A percentile compares a stretch with the other conserved stretches of the same genome.
Evolutionary conservation across 176 grass and related monocot genomes (phyloP).

Genomic region (Oryza punctata): DNA sequence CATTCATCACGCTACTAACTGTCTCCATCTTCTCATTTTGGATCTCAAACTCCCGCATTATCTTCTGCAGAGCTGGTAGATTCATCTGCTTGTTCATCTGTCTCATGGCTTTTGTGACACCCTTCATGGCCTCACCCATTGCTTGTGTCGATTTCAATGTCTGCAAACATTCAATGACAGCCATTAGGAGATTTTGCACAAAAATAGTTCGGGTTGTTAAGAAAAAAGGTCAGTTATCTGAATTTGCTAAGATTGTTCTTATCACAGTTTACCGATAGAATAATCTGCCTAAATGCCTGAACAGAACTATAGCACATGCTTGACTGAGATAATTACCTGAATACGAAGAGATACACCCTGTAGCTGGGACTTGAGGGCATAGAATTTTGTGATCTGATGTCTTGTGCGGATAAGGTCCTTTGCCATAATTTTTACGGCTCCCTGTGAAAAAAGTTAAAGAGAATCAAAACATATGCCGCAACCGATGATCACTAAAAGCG

Average conservation of each 20-base stretch:
- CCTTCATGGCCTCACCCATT: slow-evolving; percentile 91
- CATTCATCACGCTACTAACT: slow-evolving; percentile 69
- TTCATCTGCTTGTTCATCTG: slow-evolving; percentile 89
- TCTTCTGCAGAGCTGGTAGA: slow-evolving; percentile 62
- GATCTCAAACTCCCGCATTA: slow-evolving; percentile 78
- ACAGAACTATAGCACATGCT: not conserved
- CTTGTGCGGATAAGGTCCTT: slow-evolving; percentile 92
- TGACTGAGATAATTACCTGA: slow-evolving; percentile 52
- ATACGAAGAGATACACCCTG: slow-evolving; percentile 90
- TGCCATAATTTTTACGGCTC: slow-evolving; percentile 88
- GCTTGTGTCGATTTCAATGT: slow-evolving; percentile 90
- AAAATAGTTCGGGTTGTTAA: not conserved
- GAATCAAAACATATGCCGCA: slow-evolving; percentile 3
- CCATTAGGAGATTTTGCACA: not conserved
- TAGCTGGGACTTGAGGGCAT: slow-evolving; percentile 86
- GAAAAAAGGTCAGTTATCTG: not conserved
- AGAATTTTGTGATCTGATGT: slow-evolving; percentile 90
- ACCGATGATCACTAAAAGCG: not conserved
- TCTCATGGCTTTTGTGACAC: slow-evolving; percentile 73
- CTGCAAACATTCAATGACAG: slow-evolving; percentile 17
- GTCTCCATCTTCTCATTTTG: slow-evolving; percentile 84
- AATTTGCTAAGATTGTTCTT: not conserved
- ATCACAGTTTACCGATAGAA: not conserved
- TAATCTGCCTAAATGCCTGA: not conserved
- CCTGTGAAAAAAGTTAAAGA: slow-evolving; percentile 44